Base-by-base conservation (phyloP, 345 rosid genomes). In the Gynandropsis gynandra region DNA sequence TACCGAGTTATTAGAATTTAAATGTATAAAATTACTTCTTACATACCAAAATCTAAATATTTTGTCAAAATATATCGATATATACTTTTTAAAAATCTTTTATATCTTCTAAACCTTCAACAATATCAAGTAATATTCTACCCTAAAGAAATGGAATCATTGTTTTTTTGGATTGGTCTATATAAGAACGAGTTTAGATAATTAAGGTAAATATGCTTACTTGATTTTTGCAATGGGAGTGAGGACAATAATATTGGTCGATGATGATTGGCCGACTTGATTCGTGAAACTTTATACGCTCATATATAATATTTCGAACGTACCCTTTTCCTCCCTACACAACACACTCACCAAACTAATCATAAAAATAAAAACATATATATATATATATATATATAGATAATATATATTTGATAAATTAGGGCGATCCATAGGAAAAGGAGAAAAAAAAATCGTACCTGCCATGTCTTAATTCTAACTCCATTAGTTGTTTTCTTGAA, bases 381-480 rank as follows among this genome's bases (percentile, higher is more conserved):
- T 1, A 9, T 27, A 16, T n/a, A 1, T 6, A 32, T 0, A 36
- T 27, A 7, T 45, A 5, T 34, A 14, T 32, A 32, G 14, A n/a
- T n/a, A n/a, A n/a, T n/a, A 9, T 16, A 24, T 10, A 44, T 4
- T 31, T 1, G 29, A 4, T 1, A 1, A 41, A 42, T 27, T 16
- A 36, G 0, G n/a, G 9, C 37, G 16, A 33, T n/a, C n/a, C n/a
- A 20, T 36, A 17, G 5, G 13, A 16, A 33, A 21, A 14, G 14
- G 7, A 17, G 2, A 21, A 1, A 19, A 15, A 31, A 5, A 20
- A 14, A 0, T 17, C 37, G 58, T 62, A 74, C 76, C 81, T 74
- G 80, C 81, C 76, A 74, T 43, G 80, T 76, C 61, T 76, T 76
- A 47, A 76, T 76, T 62, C 76, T 72, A 45, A 65, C 73, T 3